phyloP scores from a whole-genome alignment of 1,284 basidiomycete species.

The Neolentinus lepideus region DNA sequence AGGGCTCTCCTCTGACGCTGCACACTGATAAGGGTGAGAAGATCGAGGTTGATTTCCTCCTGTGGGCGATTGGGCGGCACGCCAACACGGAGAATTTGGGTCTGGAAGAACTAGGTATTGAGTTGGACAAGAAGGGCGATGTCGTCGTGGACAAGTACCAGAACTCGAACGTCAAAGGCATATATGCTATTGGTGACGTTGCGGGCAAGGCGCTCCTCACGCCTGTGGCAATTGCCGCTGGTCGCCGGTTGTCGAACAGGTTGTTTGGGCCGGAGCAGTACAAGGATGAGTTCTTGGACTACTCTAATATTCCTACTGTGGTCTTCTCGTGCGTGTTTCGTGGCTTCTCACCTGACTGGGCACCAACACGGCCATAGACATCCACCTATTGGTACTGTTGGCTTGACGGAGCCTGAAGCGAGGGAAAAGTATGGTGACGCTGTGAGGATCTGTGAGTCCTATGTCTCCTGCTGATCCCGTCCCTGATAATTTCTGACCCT shows the following conservation, averaged over 20 bases:
- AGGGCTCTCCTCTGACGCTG: constrained; percentile 62
- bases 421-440: constrained; percentile 79
- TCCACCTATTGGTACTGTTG: constrained; percentile 89
- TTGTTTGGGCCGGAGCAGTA: constrained; percentile 83
- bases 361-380: too few species aligned
- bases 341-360: constrained; percentile 1
- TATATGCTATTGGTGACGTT: constrained; percentile 90
- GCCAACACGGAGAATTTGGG: constrained; percentile 78
- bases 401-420: constrained; percentile 88
- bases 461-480: constrained; percentile 3
- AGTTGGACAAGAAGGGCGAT: constrained; percentile 74
- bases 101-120: constrained; percentile 72
- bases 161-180: constrained; percentile 63
- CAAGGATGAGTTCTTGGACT: constrained; percentile 85
- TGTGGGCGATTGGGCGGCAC: constrained; percentile 95
- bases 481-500: background rate
- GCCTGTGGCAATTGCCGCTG: constrained; percentile 98
- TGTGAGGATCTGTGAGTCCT: constrained; percentile 83
- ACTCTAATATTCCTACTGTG: constrained; percentile 89
- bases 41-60: constrained; percentile 80
- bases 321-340: constrained; percentile 80
- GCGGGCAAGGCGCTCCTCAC: constrained; percentile 90
- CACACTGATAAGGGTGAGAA: constrained; percentile 65
- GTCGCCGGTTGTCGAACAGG: constrained; percentile 82
- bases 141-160: constrained; percentile 92